Percentiles rank a stretch among this genome's conserved stretches.
Evolutionary conservation across 139 green algal species (phyloP).

Genomic region (Edaphochlamys debaryana): DNA sequence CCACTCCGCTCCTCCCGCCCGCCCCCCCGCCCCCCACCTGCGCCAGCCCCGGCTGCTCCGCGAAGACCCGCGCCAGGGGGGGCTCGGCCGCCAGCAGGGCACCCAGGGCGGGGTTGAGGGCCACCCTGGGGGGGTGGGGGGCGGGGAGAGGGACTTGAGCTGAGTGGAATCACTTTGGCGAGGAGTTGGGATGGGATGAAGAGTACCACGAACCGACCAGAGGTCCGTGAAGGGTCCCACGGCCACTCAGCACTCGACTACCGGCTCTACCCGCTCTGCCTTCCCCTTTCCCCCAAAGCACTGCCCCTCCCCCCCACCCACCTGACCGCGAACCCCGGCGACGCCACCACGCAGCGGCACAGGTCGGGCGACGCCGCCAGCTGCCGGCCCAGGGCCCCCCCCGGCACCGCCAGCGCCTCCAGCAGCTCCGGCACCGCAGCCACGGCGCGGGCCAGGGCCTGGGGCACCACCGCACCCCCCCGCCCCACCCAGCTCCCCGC

Average conservation of each 20-base stretch:
- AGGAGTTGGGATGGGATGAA: no score
- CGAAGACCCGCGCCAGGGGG: not conserved
- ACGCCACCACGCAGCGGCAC: not conserved
- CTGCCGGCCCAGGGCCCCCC: not conserved
- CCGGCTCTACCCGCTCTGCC: no score
- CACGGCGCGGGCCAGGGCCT: not conserved
- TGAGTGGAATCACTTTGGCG: no score
- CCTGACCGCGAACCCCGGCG: not conserved
- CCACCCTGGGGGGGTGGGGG: not conserved
- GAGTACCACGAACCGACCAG: no score
- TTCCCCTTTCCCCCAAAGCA: no score
- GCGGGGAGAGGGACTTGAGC: no score
- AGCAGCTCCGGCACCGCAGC: conserved; percentile 7
- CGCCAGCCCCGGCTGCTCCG: not conserved
- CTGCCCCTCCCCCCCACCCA: not conserved
- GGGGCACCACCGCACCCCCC: no score
- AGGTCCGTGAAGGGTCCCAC: no score
- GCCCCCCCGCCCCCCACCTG: no score
- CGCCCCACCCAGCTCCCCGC: no score
- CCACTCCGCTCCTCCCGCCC: no score
- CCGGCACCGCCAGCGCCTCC: not conserved
- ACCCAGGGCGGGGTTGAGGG: not conserved
- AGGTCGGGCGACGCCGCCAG: not conserved
- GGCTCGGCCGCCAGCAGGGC: not conserved
- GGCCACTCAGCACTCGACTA: no score